Conservation (phyloP, 139 green algal species). For the Penium margaritaceum region DNA sequence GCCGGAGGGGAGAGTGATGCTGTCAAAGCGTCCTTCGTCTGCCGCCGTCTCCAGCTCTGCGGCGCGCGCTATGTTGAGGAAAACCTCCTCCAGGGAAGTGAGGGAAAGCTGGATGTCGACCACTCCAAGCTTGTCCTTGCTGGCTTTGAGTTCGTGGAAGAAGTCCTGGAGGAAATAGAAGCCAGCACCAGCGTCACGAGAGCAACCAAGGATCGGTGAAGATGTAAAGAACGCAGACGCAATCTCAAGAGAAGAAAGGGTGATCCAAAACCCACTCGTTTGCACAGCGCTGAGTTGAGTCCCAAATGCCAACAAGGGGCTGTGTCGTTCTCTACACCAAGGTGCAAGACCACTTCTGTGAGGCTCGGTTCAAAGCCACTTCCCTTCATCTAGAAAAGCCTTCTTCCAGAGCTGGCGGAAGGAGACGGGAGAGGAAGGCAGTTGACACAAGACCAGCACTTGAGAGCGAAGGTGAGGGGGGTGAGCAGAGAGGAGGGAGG, state of each 20-base stretch:
- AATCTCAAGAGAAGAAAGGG: not conserved
- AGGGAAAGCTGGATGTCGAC: conserved; percentile 43
- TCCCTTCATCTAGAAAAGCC: too few relatives aligned
- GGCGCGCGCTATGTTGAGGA: conserved; percentile 32
- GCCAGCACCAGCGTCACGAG: too few relatives aligned
- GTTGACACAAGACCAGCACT: too few relatives aligned
- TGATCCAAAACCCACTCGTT: conserved; percentile 9
- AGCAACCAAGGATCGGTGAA: conserved; percentile 20
- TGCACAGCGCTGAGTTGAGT: not conserved
- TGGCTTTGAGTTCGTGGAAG: conserved; percentile 27
- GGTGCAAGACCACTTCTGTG: too few relatives aligned
- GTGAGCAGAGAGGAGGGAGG: too few relatives aligned
- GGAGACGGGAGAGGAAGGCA: too few relatives aligned
- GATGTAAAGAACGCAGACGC: not conserved
- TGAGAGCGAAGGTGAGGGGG: too few relatives aligned
- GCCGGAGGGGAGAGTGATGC: conserved; percentile 23
- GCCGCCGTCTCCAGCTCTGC: conserved; percentile 35
- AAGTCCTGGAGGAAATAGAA: conserved; percentile 23
- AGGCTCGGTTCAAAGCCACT: too few relatives aligned
- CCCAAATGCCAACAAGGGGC: conserved; percentile 5
- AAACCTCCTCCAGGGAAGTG: conserved; percentile 46
- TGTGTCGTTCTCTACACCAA: too few relatives aligned
- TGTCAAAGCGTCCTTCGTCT: conserved; percentile 28
- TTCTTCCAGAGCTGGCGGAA: too few relatives aligned
- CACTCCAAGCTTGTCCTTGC: conserved; percentile 22